Evolutionary conservation across 2,329 filamentous ascomycete genomes (phyloP).

Genomic region (Colletotrichum viniferum): DNA sequence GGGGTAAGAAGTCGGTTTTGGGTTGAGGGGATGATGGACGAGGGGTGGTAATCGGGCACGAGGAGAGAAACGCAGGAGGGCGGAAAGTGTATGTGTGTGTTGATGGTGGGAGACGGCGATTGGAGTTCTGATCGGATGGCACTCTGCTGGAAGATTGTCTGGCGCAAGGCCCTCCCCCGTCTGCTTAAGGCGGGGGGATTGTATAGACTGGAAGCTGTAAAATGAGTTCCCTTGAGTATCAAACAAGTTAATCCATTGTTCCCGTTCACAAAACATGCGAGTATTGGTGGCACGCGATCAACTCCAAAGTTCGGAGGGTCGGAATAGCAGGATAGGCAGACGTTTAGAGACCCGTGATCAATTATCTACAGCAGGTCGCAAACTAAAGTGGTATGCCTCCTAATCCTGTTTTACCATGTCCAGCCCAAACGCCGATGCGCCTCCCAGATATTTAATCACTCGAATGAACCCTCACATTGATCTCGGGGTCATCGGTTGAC

Average conservation of each 20-base stretch:
- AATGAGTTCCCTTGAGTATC: conserved; percentile 20
- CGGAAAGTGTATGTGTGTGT: background rate
- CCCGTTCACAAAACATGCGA: background rate
- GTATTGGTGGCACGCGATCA: background rate
- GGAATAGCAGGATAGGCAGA: background rate
- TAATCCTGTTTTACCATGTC: conserved; percentile 9
- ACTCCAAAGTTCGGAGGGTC: background rate
- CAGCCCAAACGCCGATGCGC: conserved; percentile 25
- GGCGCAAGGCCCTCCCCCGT: conserved; percentile 7
- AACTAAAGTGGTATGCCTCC: conserved; percentile 16
- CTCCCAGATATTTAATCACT: conserved; percentile 24
- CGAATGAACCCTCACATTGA: background rate
- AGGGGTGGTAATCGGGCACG: background rate
- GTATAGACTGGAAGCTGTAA: conserved; percentile 23
- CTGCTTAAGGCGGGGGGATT: background rate
- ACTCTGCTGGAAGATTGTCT: conserved; percentile 1
- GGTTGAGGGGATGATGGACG: background rate
- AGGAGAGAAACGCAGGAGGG: background rate
- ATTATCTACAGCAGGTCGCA: background rate
- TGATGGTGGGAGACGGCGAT: background rate
- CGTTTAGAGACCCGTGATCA: background rate
- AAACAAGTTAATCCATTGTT: conserved; percentile 11
- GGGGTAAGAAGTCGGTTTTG: background rate
- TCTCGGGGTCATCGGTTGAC: background rate
- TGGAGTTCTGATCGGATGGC: conserved; percentile 18